Base-by-base conservation (phyloP, 2,329 filamentous ascomycete genomes). In the Claviceps paspali region DNA sequence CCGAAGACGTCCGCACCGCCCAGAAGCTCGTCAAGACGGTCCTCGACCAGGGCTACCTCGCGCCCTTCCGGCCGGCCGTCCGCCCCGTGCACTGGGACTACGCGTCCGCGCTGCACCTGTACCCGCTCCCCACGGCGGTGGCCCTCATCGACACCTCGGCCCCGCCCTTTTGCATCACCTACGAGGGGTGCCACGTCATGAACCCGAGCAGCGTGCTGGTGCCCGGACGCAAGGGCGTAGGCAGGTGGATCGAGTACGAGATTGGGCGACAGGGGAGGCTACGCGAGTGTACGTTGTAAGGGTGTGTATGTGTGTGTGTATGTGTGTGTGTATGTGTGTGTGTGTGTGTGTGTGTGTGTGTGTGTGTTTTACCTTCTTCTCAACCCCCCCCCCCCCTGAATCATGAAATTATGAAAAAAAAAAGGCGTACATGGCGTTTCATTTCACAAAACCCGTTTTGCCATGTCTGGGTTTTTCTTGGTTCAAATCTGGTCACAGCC, bases 141-240 rank as follows among this genome's bases (percentile, higher is more conserved):
- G 73, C 92, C 12, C 61, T 98, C 4, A 79, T 85, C 2, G 91
- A 98, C 59, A 67, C 80, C 0, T 83, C 87, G 29, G 78, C 80
- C 8, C 78, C 82, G 11, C 70, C 85, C 0, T 98, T 94, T 51
- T 81, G 80, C 38, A 65, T 95, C 45, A 93, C 83, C 11, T 96
- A 96, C 52, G 88, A 94, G 57, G 88, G 87, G 0, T 96, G 91
- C 52, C 83, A 91, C 61, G 87, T 95, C 24, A 79, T 98, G 72
- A 98, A 98, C 54, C 87, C 91, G 0, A 85, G 86, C 5, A 68
- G 71, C 34, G 58, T 98, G 35, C 68, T 92, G 18, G 76, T 83
- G 0, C 64, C 73, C 0, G 79, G 78, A 1, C 68, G 77, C 37
- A 72, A 75, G 44, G 76, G 77, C 4, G 73, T 79, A 6, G 82